Evolutionary conservation across 352 stramenopile genomes (phyloP).

Genomic region (Globisporangium ultimum): DNA sequence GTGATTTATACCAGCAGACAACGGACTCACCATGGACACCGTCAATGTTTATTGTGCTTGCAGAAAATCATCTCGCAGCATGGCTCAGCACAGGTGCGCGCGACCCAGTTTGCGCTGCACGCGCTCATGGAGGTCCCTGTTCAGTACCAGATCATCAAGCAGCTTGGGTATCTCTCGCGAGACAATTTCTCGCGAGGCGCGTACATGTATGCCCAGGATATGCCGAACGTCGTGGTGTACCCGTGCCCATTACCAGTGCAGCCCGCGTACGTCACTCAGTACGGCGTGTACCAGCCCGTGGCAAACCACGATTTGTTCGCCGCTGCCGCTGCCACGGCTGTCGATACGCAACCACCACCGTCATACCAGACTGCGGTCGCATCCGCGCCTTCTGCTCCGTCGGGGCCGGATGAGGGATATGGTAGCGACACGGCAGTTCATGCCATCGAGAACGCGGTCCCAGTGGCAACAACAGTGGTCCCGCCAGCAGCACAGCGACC

Average conservation of each 20-base stretch:
- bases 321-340: no score
- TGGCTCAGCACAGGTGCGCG: conserved; percentile 37
- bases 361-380: conserved; percentile 2
- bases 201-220: conserved; percentile 43
- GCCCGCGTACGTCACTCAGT: conserved; percentile 21
- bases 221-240: conserved; percentile 69
- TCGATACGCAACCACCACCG: neutral
- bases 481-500: conserved; percentile 1
- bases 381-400: conserved; percentile 12
- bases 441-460: conserved; percentile 5
- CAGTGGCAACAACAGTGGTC: neutral
- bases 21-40: no score
- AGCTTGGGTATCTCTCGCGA: conserved; percentile 54
- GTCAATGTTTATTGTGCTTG: neutral
- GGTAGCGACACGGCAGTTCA: no score
- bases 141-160: conserved; percentile 78
- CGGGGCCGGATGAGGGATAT: neutral
- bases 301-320: neutral
- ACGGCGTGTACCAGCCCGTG: conserved; percentile 27
- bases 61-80: conserved; percentile 58
- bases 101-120: conserved; percentile 75
- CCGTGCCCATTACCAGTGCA: conserved; percentile 36
- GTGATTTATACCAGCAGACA: no score
- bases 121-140: conserved; percentile 85
- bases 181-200: conserved; percentile 21